Conservation (phyloP, 805 yeast genomes). For the Wickerhamiella nectarea region DNA sequence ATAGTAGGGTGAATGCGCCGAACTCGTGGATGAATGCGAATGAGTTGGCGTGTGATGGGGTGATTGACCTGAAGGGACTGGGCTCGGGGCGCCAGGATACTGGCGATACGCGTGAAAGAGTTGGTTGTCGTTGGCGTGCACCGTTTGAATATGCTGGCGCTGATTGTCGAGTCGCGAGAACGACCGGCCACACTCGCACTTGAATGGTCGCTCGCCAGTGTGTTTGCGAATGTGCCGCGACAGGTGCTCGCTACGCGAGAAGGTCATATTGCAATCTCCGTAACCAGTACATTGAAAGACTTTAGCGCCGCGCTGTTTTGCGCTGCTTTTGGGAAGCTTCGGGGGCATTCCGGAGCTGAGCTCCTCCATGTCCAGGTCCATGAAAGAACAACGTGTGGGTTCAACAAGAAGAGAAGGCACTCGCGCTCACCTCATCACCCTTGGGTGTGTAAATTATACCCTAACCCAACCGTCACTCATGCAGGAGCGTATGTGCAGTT, state of each 20-base stretch:
- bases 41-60: background rate
- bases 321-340: conserved; percentile 7
- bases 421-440: too few relatives aligned
- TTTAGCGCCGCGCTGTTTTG: conserved; percentile 24
- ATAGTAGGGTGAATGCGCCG: background rate
- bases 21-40: background rate
- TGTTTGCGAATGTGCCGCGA: conserved; percentile 88
- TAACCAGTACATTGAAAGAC: conserved; percentile 77
- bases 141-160: conserved; percentile 83
- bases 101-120: conserved; percentile 15
- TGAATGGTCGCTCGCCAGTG: conserved; percentile 88
- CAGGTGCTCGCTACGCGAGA: conserved; percentile 81
- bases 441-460: too few relatives aligned
- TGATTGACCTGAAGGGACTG: background rate
- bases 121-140: conserved; percentile 41
- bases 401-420: too few relatives aligned
- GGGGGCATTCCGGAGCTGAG: conserved; percentile 3
- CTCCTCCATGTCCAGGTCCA: conserved; percentile 8
- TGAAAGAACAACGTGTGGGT: background rate
- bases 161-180: conserved; percentile 78
- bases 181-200: conserved; percentile 63
- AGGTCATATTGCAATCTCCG: conserved; percentile 77
- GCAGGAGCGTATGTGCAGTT: too few relatives aligned
- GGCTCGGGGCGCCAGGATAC: background rate
- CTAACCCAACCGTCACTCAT: too few relatives aligned